Evolutionary conservation across 805 yeast genomes (phyloP).

Genomic region (Cyberlindnera amylophila): DNA sequence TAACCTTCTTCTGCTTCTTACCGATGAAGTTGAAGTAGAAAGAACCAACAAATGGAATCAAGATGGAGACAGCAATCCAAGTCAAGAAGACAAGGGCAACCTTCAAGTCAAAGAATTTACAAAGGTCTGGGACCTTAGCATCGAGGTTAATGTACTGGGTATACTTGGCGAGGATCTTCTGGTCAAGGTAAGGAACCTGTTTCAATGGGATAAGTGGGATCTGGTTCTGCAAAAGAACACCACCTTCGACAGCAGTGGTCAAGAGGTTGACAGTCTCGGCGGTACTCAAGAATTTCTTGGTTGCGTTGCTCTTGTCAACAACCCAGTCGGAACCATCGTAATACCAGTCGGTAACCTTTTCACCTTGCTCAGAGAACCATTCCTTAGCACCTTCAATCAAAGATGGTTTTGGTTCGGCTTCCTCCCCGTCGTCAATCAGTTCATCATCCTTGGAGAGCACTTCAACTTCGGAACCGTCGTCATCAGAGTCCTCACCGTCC

Average conservation of each 20-base stretch:
- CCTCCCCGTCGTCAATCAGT: conserved; percentile 23
- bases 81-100: conserved; percentile 18
- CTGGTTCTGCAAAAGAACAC: conserved; percentile 14
- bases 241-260: conserved; percentile 19
- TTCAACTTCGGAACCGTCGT: conserved; percentile 10
- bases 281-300: conserved; percentile 26
- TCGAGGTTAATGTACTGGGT: conserved; percentile 10
- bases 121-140: conserved; percentile 20
- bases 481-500: conserved; percentile 12
- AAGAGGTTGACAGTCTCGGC: conserved; percentile 26
- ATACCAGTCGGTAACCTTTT: conserved; percentile 19
- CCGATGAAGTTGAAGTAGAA: conserved; percentile 30
- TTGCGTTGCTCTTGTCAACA: conserved; percentile 11
- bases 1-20: conserved; percentile 32
- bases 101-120: conserved; percentile 20
- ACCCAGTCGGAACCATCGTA: conserved; percentile 14
- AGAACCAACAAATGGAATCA: conserved; percentile 25
- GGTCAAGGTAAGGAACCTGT: conserved; percentile 21
- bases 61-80: conserved; percentile 24
- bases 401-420: conserved; percentile 13
- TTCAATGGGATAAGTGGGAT: conserved; percentile 20
- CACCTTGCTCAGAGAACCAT: conserved; percentile 23
- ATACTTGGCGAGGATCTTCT: conserved; percentile 21
- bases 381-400: conserved; percentile 19
- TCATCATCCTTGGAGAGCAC: conserved; percentile 1